Conservation (phyloP, 768 basidiomycete genomes). For the Boletus rubroflammeus region DNA sequence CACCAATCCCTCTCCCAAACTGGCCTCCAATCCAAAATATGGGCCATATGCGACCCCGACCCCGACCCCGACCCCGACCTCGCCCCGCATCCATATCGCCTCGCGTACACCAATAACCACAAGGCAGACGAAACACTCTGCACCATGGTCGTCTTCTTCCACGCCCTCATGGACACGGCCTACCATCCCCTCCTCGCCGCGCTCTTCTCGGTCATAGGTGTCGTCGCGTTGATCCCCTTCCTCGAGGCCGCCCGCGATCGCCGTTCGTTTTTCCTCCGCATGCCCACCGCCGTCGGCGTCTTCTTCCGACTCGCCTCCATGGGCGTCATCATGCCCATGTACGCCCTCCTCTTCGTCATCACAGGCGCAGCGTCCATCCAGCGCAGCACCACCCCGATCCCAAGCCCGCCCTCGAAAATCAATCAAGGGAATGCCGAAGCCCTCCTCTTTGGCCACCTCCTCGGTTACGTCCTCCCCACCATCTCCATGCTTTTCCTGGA, state of each 20-base stretch:
- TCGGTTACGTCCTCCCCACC: constrained; percentile 47
- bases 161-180: constrained; percentile 22
- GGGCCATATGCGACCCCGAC: constrained; percentile 33
- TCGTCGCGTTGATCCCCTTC: constrained; percentile 35
- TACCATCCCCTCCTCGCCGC: constrained; percentile 18
- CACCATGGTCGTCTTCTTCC: constrained; percentile 45
- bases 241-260: constrained; percentile 43
- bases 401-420: constrained; percentile 24
- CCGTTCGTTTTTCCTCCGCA: constrained; percentile 35
- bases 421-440: constrained; percentile 49
- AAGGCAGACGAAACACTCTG: constrained; percentile 27
- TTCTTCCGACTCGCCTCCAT: constrained; percentile 41
- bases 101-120: constrained; percentile 38
- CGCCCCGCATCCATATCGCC: constrained; percentile 29
- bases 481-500: constrained; percentile 40
- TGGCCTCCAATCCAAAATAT: constrained; percentile 18
- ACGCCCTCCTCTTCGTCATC: constrained; percentile 45
- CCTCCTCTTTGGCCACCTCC: constrained; percentile 44
- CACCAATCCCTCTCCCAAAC: constrained; percentile 7
- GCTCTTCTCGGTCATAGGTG: constrained; percentile 8
- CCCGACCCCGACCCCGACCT: constrained; percentile 14
- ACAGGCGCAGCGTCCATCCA: constrained; percentile 29
- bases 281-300: constrained; percentile 41
- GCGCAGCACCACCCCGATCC: background rate
- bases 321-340: constrained; percentile 45